These are phyloP conservation scores for Hyaloscypha finlandica DNA, from an alignment of 495 filamentous ascomycete genomes.

Conservation along the genomic window DNA sequence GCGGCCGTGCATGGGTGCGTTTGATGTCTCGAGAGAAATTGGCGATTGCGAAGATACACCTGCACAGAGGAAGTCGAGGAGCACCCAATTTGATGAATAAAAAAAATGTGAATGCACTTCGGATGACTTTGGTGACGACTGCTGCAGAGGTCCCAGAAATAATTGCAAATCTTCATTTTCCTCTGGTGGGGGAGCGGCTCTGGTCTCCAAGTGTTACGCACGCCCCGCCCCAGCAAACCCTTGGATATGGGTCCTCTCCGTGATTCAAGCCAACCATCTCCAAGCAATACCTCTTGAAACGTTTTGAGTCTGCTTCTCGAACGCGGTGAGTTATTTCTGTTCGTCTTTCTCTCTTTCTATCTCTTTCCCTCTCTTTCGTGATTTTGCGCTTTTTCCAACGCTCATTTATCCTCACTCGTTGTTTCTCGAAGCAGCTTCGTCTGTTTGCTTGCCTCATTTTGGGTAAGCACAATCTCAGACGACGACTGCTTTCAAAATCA, in stretches of 20 bases:
- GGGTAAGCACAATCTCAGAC: conserved; percentile 19
- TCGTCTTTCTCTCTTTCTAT: conserved; percentile 5
- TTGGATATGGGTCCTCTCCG: not conserved
- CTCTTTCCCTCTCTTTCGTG: not conserved
- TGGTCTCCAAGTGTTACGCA: not conserved
- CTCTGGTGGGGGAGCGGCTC: not conserved
- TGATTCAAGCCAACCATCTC: not conserved
- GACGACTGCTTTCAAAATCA: conserved; percentile 6
- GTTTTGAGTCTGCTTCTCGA: not conserved
- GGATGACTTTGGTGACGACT: not conserved
- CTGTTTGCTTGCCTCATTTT: not conserved
- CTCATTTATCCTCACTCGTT: conserved; percentile 12
- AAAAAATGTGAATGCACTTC: not conserved
- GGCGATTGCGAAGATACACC: not conserved
- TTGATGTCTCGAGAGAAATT: not conserved
- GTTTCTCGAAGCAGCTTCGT: not conserved
- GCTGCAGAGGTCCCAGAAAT: not conserved
- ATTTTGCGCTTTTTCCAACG: not conserved
- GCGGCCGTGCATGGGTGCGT: not conserved
- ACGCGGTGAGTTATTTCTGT: not conserved
- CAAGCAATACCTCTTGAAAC: conserved; percentile 1
- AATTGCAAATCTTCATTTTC: conserved; percentile 1
- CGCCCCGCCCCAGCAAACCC: not conserved
- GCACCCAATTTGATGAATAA: not conserved
- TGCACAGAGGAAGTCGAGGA: not conserved